These are phyloP conservation scores for Avena insularis DNA, from an alignment of 176 grass and related monocot genomes.

Conservation along the genomic window DNA sequence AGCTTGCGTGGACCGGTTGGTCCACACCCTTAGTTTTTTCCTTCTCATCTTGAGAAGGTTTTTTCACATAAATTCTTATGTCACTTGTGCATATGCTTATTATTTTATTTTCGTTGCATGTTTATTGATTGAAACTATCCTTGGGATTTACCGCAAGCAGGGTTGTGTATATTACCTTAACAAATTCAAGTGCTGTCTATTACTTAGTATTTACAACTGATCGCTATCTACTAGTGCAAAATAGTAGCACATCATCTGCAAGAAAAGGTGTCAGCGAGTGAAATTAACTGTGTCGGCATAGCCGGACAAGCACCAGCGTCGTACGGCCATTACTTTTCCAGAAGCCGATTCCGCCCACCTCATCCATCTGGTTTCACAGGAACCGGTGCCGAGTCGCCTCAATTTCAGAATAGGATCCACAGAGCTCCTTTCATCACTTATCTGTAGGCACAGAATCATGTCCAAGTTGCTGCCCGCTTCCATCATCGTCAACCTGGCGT, in stretches of 20 bases:
- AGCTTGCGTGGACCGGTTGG: too few species aligned
- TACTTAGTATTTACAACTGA: background rate
- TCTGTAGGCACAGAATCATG: constrained; percentile 38
- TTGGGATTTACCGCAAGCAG: too few species aligned
- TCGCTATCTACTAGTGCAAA: background rate
- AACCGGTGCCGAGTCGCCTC: constrained; percentile 47
- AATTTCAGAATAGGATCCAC: constrained; percentile 55
- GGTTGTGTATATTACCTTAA: too few species aligned
- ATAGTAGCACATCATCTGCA: background rate
- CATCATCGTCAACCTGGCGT: constrained; percentile 28
- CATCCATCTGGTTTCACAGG: constrained; percentile 23
- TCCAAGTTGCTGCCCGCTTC: constrained; percentile 48
- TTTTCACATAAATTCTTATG: too few species aligned
- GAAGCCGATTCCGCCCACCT: constrained; percentile 34
- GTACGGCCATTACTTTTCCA: constrained; percentile 24
- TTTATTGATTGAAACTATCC: too few species aligned
- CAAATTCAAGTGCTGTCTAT: background rate
- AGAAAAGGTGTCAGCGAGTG: background rate
- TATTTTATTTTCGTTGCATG: too few species aligned
- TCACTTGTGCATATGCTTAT: too few species aligned
- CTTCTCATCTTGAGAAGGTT: too few species aligned
- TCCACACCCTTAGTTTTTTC: too few species aligned
- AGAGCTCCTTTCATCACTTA: constrained; percentile 37
- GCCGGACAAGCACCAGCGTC: background rate
- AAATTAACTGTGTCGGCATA: background rate